Evolutionary conservation across 1,139 yeast species (phyloP), one percentile per base, ranked within the genome.

Genomic region (Pichia sp.): DNA sequence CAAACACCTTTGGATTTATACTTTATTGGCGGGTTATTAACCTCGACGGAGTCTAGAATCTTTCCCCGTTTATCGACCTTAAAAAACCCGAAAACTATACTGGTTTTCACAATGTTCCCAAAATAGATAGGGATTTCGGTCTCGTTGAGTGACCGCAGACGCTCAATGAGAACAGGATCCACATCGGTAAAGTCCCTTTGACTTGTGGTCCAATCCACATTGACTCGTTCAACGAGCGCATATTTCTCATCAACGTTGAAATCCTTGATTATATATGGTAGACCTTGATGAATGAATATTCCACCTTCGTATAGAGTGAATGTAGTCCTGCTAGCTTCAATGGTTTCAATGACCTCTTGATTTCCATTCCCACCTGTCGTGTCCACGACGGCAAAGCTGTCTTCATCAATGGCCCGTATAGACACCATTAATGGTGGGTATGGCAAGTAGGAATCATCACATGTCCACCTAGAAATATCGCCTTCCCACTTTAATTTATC

Each of bases 301-400:
- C 95, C 99, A 0, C 99, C 99, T 68, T 93, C 98, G 67, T 95
- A 95, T 1, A 93, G 68, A 0, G 98, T 90, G 67, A 93, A 93
- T 52, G 92, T 85, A 0, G 95, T 89, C 62, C 99, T 77, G 50
- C 89, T 85, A 2, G 87, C 87, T 66, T 93, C 99, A n/a, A 93
- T 81, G 62, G 87, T 93, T 70, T 93, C 99, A 49, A 93, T 85
- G 1, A 93, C 85, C 5, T 78, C 72, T 66, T 88, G 87, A 55
- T 90, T 72, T 36, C 82, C 81, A 62, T 85, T 82, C 19, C 58
- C 55, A 15, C 61, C 61, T 0, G 97, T 90, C 29, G 85, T 79
- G 68, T 92, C 98, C 19, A 92, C 95, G 5, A 93, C 95, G 0
- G 97, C 96, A 72, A 78, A 90, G 59, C 75, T 78, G 15, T 82